Evolutionary conservation across 2,329 filamentous ascomycete genomes (phyloP).

Genomic region (Xylaria polymorpha): DNA sequence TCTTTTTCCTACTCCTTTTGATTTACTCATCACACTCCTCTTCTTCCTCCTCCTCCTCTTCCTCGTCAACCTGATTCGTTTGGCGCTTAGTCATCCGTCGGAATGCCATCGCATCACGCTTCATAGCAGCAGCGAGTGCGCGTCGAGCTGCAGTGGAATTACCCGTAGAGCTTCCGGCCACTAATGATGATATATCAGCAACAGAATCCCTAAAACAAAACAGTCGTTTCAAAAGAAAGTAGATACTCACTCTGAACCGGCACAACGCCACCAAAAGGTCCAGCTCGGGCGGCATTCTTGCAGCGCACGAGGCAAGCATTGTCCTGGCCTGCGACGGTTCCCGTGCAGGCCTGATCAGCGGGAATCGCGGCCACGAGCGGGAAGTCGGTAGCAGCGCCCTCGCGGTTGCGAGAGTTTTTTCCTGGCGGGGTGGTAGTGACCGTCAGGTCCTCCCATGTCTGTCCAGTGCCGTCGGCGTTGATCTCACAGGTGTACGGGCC

Average conservation of each 20-base stretch:
- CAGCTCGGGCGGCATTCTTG: conserved; percentile 69
- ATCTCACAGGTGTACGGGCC: conserved; percentile 75
- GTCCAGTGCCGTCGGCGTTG: conserved; percentile 68
- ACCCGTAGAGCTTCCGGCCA: conserved; percentile 43
- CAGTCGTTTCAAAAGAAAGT: conserved; percentile 7
- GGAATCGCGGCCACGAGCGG: conserved; percentile 70
- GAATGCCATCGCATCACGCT: conserved; percentile 32
- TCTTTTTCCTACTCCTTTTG: background rate
- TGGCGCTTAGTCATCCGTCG: conserved; percentile 42
- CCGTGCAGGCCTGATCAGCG: conserved; percentile 66
- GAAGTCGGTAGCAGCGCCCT: conserved; percentile 56
- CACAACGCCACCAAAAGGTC: conserved; percentile 72
- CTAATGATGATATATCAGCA: conserved; percentile 36
- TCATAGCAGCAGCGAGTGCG: conserved; percentile 37
- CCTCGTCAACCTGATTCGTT: background rate
- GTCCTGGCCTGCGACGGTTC: conserved; percentile 67
- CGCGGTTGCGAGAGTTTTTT: conserved; percentile 60
- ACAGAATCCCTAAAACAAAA: background rate
- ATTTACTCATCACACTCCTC: conserved; percentile 22
- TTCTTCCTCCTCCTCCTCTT: conserved; percentile 24
- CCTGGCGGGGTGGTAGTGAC: conserved; percentile 67
- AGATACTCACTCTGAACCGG: conserved; percentile 60
- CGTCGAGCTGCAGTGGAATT: conserved; percentile 40
- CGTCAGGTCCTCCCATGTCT: conserved; percentile 63
- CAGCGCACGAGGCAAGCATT: conserved; percentile 73